Base-by-base conservation (phyloP, 345 rosid species). In the Adansonia digitata region DNA sequence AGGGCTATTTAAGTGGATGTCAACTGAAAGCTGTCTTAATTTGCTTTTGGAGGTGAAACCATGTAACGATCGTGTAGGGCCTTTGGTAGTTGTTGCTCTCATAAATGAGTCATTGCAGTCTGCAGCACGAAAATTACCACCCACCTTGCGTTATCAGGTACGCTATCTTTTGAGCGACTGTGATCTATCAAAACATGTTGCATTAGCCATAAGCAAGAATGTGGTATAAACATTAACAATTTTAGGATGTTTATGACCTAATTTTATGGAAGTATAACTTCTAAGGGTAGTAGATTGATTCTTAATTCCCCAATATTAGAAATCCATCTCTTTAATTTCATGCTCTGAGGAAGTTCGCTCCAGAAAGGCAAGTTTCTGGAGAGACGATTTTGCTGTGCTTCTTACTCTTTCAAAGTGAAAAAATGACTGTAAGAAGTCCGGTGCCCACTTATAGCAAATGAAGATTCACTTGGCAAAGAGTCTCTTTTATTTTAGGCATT, bases 1-100 rank as follows among this genome's bases (percentile, higher is more conserved):
- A 92, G 97, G 79, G 55, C 60, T 74, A 62, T 85, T 79, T 68
- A 91, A 81, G 82, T 94, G 97, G 97, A 85, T 84, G 86, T 82
- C 94, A 67, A 52, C 81, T 40, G 75, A 86, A 78, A 83, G 86
- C 68, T 92, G 97, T 78, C 74, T 84, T 22, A 82, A 75, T 14
- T 77, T 51, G 83, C 91, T 91, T 52, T 34, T 81, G 70, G 84
- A 88, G 29, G 90, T 85, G 60, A 87, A 88, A 83, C 90, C 80
- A 1, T 77, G 82, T n/a, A 73, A 69, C 77, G 89, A 87, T 73
- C 97, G 98, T 24, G 69, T 94, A 42, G 97, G 97, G 48, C 84
- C 82, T 49, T 82, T 87, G 76, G 85, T 78, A 2, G 82, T 83
- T 67, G 65, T 82, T 57, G 92, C 92, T 74, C 84, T 88, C 53